These are phyloP conservation scores for Cynara cardunculus DNA, from an alignment of 129 eudicot species.

Conservation along the genomic window DNA sequence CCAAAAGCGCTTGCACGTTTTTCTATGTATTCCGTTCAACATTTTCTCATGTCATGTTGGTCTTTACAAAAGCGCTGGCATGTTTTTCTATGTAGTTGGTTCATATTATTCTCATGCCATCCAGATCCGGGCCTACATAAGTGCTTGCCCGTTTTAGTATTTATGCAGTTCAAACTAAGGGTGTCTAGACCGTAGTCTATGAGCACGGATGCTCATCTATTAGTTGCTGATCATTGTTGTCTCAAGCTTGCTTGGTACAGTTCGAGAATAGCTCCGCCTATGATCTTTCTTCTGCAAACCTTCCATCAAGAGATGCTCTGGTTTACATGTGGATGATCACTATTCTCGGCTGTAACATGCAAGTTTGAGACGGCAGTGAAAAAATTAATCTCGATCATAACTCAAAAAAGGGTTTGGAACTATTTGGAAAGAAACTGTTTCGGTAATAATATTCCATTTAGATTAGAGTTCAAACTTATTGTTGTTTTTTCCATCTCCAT, in stretches of 20 bases:
- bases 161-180: not conserved
- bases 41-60: conserved; percentile 7
- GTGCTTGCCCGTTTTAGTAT: not conserved
- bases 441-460: not conserved
- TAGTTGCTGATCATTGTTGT: conserved; percentile 31
- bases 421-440: not conserved
- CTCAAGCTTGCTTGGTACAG: conserved; percentile 80
- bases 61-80: not conserved
- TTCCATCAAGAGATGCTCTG: not conserved
- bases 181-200: not conserved
- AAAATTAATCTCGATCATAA: not conserved
- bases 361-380: not conserved
- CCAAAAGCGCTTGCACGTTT: not conserved
- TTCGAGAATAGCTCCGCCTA: conserved; percentile 51
- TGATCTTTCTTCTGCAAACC: not conserved
- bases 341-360: not conserved
- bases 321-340: conserved; percentile 9
- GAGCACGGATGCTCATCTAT: not conserved
- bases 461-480: not conserved
- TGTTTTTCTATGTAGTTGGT: not conserved
- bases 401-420: conserved; percentile 5
- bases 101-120: conserved; percentile 18
- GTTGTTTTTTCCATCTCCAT: not conserved
- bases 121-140: conserved; percentile 5
- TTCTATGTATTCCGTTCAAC: not conserved